A percentile compares a stretch with the other conserved stretches of the same genome.
Evolutionary conservation across 2,329 filamentous ascomycete species (phyloP).

Genomic region (Huntiella savannae): DNA sequence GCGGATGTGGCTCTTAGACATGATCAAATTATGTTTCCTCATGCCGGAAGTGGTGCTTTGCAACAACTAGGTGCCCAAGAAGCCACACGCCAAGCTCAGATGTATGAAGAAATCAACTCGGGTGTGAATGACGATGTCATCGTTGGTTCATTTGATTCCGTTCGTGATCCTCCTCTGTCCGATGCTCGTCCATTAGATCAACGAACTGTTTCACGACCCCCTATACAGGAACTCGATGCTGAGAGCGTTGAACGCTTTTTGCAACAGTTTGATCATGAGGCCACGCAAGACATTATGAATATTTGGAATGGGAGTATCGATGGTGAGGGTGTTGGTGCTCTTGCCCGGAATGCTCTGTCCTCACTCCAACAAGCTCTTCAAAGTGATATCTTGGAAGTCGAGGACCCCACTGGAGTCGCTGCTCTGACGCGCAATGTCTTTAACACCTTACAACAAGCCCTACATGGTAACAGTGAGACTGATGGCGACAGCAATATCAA

Average conservation of each 20-base stretch:
- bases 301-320: slow-evolving; percentile 27
- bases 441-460: slow-evolving; percentile 7
- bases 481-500: slow-evolving; percentile 23
- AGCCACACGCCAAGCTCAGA: slow-evolving; percentile 3
- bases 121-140: background rate
- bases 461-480: slow-evolving; percentile 25
- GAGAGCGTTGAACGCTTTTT: slow-evolving; percentile 11
- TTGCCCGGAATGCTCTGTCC: slow-evolving; percentile 7
- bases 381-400: slow-evolving; percentile 7
- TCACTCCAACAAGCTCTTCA: slow-evolving; percentile 10
- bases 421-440: slow-evolving; percentile 8
- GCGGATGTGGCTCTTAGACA: background rate
- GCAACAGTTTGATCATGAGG: slow-evolving; percentile 22
- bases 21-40: slow-evolving; percentile 2
- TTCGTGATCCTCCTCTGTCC: background rate
- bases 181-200: background rate
- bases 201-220: background rate
- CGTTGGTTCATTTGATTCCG: background rate
- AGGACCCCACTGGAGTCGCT: slow-evolving; percentile 8
- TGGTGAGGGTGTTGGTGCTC: slow-evolving; percentile 19
- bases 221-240: slow-evolving; percentile 10
- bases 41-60: background rate
- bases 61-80: slow-evolving; percentile 7
- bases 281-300: slow-evolving; percentile 36
- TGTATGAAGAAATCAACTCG: background rate